Evolutionary conservation across 1,139 yeast genomes (phyloP).

Genomic region (Suhomyces guaymorum): DNA sequence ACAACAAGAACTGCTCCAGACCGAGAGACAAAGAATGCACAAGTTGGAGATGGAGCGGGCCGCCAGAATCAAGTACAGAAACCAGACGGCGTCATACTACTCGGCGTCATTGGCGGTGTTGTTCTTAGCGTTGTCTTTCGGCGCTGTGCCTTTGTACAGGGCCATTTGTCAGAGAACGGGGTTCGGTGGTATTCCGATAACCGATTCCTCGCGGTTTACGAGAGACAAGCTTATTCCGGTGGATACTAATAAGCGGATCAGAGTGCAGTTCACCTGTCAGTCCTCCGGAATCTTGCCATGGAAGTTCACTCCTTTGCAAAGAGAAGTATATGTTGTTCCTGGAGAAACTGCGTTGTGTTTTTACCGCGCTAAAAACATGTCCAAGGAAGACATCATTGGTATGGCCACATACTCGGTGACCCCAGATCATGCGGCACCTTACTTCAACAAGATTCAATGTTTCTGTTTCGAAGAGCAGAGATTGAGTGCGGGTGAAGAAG

Average conservation of each 20-base stretch:
- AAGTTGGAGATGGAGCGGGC: constrained; percentile 25
- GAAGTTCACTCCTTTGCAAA: constrained; percentile 92
- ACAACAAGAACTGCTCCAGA: constrained; percentile 2
- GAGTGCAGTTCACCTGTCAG: constrained; percentile 86
- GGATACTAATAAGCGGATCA: constrained; percentile 77
- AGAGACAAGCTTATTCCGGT: constrained; percentile 88
- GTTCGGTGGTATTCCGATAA: constrained; percentile 92
- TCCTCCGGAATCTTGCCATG: constrained; percentile 91
- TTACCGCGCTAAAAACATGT: constrained; percentile 83
- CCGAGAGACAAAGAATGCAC: constrained; percentile 15
- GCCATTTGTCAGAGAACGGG: constrained; percentile 95
- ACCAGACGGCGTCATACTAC: constrained; percentile 66
- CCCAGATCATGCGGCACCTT: constrained; percentile 95
- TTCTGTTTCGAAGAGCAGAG: constrained; percentile 97
- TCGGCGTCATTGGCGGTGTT: constrained; percentile 68
- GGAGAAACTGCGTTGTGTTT: constrained; percentile 98
- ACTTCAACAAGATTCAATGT: constrained; percentile 95
- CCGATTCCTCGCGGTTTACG: constrained; percentile 77
- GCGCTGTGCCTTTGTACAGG: constrained; percentile 90
- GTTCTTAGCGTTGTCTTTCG: constrained; percentile 80
- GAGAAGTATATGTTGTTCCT: constrained; percentile 90
- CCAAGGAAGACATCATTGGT: constrained; percentile 90
- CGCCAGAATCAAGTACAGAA: constrained; percentile 33
- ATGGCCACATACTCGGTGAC: constrained; percentile 98
- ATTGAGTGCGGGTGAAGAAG: constrained; percentile 93